These are phyloP conservation scores for Mycena sanguinolenta DNA, from an alignment of 768 basidiomycete genomes.

Conservation along the genomic window DNA sequence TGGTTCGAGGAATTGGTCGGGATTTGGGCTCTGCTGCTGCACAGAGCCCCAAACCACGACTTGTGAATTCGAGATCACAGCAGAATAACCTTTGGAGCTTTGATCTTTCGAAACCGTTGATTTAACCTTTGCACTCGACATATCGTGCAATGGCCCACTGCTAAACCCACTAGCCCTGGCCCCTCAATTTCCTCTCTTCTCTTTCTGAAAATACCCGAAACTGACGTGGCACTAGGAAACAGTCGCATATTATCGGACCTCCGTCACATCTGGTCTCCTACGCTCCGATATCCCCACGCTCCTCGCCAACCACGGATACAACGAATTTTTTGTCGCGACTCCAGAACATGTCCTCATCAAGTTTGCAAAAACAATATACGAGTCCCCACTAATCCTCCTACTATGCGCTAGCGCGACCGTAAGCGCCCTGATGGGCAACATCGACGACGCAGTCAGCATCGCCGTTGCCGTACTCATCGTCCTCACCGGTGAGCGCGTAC, in stretches of 20 bases:
- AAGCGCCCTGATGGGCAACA: slow-evolving; percentile 94
- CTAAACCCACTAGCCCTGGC: no score
- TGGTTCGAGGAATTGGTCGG: no score
- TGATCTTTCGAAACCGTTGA: no score
- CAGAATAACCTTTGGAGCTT: no score
- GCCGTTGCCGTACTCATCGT: slow-evolving; percentile 93
- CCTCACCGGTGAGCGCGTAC: slow-evolving; percentile 78
- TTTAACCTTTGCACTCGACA: no score
- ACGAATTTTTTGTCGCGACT: slow-evolving; percentile 90
- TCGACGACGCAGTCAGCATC: slow-evolving; percentile 95
- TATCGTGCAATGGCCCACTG: no score
- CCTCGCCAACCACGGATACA: slow-evolving; percentile 83
- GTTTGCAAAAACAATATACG: slow-evolving; percentile 95
- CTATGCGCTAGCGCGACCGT: slow-evolving; percentile 91
- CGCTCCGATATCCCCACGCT: slow-evolving; percentile 72
- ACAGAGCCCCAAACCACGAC: no score
- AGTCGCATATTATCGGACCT: slow-evolving; percentile 77
- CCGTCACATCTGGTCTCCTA: slow-evolving; percentile 71
- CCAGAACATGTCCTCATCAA: slow-evolving; percentile 88
- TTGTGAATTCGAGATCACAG: no score
- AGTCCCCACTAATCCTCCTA: slow-evolving; percentile 92
- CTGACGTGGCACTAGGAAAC: slow-evolving; percentile 68
- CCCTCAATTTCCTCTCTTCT: no score
- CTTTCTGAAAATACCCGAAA: neutral
- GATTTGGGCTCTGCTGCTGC: no score